phyloP scores from a whole-genome alignment of 2,329 filamentous ascomycete species.

The Ophiognomonia clavigignenti-juglandacearum region DNA sequence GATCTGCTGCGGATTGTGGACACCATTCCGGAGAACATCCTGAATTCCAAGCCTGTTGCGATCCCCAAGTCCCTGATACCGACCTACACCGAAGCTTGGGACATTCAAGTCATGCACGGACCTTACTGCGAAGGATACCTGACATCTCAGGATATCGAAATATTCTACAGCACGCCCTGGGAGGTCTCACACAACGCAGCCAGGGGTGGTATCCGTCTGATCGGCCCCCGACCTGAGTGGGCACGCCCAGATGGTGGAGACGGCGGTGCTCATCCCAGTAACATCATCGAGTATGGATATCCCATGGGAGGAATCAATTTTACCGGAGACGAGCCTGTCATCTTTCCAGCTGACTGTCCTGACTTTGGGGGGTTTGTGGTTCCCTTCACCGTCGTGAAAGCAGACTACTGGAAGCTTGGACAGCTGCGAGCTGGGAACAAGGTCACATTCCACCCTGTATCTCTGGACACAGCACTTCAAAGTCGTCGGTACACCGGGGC shows the following conservation, averaged over 20 bases:
- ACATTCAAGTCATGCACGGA: slow-evolving; percentile 48
- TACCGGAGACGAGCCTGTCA: slow-evolving; percentile 56
- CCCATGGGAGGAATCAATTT: slow-evolving; percentile 54
- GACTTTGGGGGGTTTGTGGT: slow-evolving; percentile 58
- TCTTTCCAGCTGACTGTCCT: slow-evolving; percentile 54
- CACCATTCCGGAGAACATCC: slow-evolving; percentile 7
- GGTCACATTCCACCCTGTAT: slow-evolving; percentile 43
- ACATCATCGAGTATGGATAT: slow-evolving; percentile 56
- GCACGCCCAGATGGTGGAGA: slow-evolving; percentile 56
- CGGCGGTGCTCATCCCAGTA: slow-evolving; percentile 58
- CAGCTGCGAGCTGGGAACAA: slow-evolving; percentile 56
- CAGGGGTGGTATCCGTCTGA: slow-evolving; percentile 54
- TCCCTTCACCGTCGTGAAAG: slow-evolving; percentile 49
- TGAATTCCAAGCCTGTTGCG: slow-evolving; percentile 27
- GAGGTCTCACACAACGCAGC: slow-evolving; percentile 58
- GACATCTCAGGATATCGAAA: slow-evolving; percentile 44
- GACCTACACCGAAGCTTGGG: slow-evolving; percentile 44
- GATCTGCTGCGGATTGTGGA: slow-evolving; percentile 44
- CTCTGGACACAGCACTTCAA: slow-evolving; percentile 45
- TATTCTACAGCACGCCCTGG: slow-evolving; percentile 54
- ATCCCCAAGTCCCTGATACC: slow-evolving; percentile 43
- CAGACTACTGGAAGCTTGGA: slow-evolving; percentile 57
- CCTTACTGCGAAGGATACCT: slow-evolving; percentile 53
- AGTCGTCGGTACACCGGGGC: slow-evolving; percentile 35
- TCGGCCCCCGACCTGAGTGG: slow-evolving; percentile 55